Percentiles rank a stretch among this genome's conserved stretches.
These are phyloP conservation scores for Rasamsonia emersonii DNA, from an alignment of 2,329 filamentous ascomycete species.

Conservation along the genomic window DNA sequence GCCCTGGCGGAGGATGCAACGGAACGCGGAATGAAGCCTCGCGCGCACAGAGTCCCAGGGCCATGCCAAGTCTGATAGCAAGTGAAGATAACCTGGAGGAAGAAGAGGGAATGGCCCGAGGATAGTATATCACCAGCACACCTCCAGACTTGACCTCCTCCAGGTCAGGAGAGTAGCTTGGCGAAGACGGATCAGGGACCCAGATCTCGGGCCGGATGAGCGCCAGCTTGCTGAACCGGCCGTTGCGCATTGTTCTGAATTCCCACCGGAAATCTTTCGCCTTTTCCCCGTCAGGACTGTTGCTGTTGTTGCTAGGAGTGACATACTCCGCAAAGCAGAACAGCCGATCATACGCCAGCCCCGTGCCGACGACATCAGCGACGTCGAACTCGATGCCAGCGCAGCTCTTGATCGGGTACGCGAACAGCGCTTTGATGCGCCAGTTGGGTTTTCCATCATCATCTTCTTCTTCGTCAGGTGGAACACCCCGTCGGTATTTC, in stretches of 20 bases:
- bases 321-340: conserved; percentile 68
- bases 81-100: too few species aligned
- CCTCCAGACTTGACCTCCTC: conserved; percentile 45
- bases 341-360: conserved; percentile 70
- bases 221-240: conserved; percentile 53
- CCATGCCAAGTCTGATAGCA: conserved; percentile 20
- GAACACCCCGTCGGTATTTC: conserved; percentile 36
- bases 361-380: conserved; percentile 56
- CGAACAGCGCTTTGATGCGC: conserved; percentile 60
- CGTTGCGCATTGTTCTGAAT: conserved; percentile 35
- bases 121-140: conserved; percentile 44
- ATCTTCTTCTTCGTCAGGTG: conserved; percentile 21
- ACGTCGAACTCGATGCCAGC: conserved; percentile 62
- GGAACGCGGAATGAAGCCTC: conserved; percentile 45
- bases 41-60: conserved; percentile 18
- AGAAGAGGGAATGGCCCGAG: conserved; percentile 16
- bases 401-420: conserved; percentile 81
- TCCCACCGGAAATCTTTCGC: conserved; percentile 38
- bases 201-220: conserved; percentile 58
- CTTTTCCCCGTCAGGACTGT: conserved; percentile 25
- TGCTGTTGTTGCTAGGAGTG: conserved; percentile 18
- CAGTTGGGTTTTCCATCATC: conserved; percentile 29
- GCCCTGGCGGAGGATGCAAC: conserved; percentile 38
- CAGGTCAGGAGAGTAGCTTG: conserved; percentile 33
- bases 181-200: conserved; percentile 43